Evolutionary conservation across 352 stramenopile genomes (phyloP).

Genomic region (Phytophthora megakarya): DNA sequence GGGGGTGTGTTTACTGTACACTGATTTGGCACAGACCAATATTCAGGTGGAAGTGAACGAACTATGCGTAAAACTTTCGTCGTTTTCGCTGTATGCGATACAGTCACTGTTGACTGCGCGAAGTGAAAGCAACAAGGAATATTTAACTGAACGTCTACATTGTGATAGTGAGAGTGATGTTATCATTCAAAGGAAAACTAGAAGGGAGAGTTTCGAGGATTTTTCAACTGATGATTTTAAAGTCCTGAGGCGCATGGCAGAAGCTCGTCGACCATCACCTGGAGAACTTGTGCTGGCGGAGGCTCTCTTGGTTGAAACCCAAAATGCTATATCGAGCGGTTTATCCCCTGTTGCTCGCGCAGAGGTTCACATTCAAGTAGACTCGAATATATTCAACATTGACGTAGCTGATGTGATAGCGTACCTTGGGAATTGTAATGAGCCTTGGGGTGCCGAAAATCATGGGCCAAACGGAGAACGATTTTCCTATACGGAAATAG

Average conservation of each 20-base stretch:
- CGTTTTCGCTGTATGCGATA: conserved; percentile 43
- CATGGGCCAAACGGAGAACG: conserved; percentile 19
- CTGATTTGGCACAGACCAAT: conserved; percentile 37
- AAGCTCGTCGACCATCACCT: conserved; percentile 48
- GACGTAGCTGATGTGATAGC: conserved; percentile 36
- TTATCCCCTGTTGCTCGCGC: conserved; percentile 7
- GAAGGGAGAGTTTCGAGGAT: not conserved
- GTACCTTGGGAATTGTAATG: conserved; percentile 66
- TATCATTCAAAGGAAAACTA: not conserved
- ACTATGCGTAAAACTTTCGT: conserved; percentile 56
- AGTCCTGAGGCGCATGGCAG: conserved; percentile 53
- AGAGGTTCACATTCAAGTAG: conserved; percentile 32
- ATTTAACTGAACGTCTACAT: not conserved
- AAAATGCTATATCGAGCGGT: conserved; percentile 23
- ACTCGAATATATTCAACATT: conserved; percentile 39
- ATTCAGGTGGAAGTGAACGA: conserved; percentile 51
- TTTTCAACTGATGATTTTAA: conserved; percentile 64
- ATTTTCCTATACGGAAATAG: conserved; percentile 30
- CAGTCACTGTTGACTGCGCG: conserved; percentile 29
- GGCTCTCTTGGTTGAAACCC: conserved; percentile 68
- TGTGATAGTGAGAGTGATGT: not conserved
- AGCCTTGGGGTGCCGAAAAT: conserved; percentile 50
- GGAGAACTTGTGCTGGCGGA: conserved; percentile 76
- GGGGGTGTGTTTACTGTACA: conserved; percentile 29
- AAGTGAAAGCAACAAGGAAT: not conserved